Base-by-base conservation (phyloP, 495 filamentous ascomycete genomes). In the Jackrogersella multiformis region DNA sequence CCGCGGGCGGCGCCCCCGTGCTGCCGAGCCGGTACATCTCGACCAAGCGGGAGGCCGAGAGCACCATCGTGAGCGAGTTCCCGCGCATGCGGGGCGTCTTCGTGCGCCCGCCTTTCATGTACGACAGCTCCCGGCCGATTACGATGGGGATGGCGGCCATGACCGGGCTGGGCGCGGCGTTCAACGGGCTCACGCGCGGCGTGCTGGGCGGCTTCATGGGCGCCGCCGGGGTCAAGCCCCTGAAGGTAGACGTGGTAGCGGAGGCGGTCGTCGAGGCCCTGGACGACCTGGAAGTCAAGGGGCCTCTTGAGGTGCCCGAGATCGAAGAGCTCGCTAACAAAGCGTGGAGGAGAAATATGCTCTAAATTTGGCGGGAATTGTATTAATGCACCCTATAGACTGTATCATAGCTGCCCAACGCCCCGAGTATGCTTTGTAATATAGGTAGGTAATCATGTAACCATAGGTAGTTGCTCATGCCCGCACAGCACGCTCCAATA, bases 11-110 rank as follows among this genome's bases (percentile, higher is more conserved):
- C 1, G 91, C 92, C 16, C 91, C 93, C 13, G 79, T 95, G 18
- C 84, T 99, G 52, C 95, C 95, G 18, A 70, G 76, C 8, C 85
- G 95, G 70, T 99, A 99, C 71, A 93, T 99, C 71, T 86, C 83
- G 23, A 97, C 94, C 15, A 99, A 99, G 77, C 80, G 95, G 46
- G 92, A 96, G 73, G 95, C 95, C 13, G 95, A 99, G 80, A 84
- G 82, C 32, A 84, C 87, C 7, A 94, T 99, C 67, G 79, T 87
- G 26, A 80, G 84, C 16, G 82, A 83, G 45, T 90, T 96, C 59
- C 88, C 91, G 0, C 76, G 80, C 24, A 87, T 97, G 85, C 86
- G 95, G 16, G 84, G 81, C 39, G 80, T 98, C 34, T 97, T 97
- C 73, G 80, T 97, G 52, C 86, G 94, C 12, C 86, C 96, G n/a